These are phyloP conservation scores for Pythium volutum DNA, from an alignment of 352 stramenopile genomes.

Conservation along the genomic window DNA sequence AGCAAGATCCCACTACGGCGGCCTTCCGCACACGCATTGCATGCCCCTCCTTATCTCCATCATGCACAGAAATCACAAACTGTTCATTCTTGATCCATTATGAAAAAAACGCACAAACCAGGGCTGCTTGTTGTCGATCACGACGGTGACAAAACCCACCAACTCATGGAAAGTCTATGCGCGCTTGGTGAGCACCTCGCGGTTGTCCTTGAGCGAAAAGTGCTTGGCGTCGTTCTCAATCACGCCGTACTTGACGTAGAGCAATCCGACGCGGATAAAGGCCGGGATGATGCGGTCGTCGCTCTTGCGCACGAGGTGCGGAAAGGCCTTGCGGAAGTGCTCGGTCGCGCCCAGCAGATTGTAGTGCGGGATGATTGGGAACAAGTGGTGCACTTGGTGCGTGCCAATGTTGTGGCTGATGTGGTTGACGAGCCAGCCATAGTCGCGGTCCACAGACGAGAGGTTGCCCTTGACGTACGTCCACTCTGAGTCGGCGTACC, in stretches of 20 bases:
- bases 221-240: constrained; percentile 58
- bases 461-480: constrained; percentile 85
- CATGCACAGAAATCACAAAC: background rate
- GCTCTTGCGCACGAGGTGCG: constrained; percentile 68
- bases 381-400: constrained; percentile 85
- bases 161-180: constrained; percentile 14
- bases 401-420: constrained; percentile 86
- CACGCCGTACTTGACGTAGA: constrained; percentile 73
- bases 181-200: constrained; percentile 22
- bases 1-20: constrained; percentile 1
- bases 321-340: constrained; percentile 66
- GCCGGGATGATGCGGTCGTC: constrained; percentile 62
- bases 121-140: background rate
- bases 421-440: constrained; percentile 78
- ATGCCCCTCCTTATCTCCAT: background rate
- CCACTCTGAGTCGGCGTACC: constrained; percentile 82
- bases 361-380: constrained; percentile 87
- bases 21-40: background rate
- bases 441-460: constrained; percentile 76
- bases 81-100: background rate
- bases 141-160: background rate
- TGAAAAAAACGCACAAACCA: constrained; percentile 3
- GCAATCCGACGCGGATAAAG: constrained; percentile 54
- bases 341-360: constrained; percentile 62
- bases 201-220: constrained; percentile 65